Evolutionary conservation across 1,284 basidiomycete species (phyloP).

Genomic region (Apiotrichum mycotoxinovorans): DNA sequence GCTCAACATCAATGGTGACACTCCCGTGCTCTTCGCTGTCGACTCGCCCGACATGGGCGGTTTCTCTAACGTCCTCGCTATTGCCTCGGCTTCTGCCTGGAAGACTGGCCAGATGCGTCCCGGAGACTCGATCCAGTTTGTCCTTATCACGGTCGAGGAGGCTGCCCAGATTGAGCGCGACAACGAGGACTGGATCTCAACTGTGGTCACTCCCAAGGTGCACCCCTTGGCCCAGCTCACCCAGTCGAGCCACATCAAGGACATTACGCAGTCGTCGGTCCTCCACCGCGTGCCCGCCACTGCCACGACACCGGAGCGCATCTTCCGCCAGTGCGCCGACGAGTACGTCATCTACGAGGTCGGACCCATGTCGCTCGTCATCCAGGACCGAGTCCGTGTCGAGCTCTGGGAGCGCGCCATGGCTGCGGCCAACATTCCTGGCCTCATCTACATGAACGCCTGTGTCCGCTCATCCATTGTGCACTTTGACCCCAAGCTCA

Average conservation of each 20-base stretch:
- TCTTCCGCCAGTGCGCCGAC: conserved; percentile 55
- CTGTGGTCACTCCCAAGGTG: neutral
- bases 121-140: conserved; percentile 32
- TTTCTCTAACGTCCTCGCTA: conserved; percentile 21
- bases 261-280: conserved; percentile 14
- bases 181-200: conserved; percentile 15
- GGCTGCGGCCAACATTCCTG: conserved; percentile 39
- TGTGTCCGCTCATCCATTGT: conserved; percentile 62
- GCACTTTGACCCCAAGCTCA: conserved; percentile 54
- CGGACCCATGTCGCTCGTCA: conserved; percentile 56
- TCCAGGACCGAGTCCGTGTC: conserved; percentile 56
- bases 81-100: conserved; percentile 24
- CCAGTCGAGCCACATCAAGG: conserved; percentile 5
- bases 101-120: conserved; percentile 44
- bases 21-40: conserved; percentile 55
- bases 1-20: conserved; percentile 65
- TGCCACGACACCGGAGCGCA: conserved; percentile 9
- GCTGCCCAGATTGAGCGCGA: conserved; percentile 5
- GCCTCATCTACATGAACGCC: conserved; percentile 55
- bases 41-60: conserved; percentile 36
- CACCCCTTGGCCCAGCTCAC: conserved; percentile 13
- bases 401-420: conserved; percentile 58
- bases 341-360: conserved; percentile 61
- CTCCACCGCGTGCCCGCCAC: conserved; percentile 13
- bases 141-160: conserved; percentile 53